Conservation (phyloP, 2,329 filamentous ascomycete species). For the Cercospora sojina region DNA sequence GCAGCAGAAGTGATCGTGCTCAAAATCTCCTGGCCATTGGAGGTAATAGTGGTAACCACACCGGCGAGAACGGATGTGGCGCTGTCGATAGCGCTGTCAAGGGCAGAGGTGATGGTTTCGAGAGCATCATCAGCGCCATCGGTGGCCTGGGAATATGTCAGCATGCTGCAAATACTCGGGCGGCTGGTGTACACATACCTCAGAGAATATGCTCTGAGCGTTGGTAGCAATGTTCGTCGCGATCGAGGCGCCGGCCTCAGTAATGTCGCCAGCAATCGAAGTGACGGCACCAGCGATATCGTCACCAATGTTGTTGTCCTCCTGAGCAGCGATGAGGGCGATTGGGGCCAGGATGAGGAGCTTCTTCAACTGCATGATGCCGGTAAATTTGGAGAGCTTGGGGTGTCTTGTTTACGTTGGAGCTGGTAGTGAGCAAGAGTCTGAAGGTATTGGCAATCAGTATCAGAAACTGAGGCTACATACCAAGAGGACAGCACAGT, state of each 20-base stretch:
- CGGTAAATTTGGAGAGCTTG: slow-evolving; percentile 5
- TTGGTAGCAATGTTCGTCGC: slow-evolving; percentile 17
- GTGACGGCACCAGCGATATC: slow-evolving; percentile 22
- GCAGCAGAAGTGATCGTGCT: slow-evolving; percentile 27
- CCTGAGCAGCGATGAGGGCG: slow-evolving; percentile 26
- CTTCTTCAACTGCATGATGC: slow-evolving; percentile 28
- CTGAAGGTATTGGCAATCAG: neutral
- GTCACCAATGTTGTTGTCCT: slow-evolving; percentile 16
- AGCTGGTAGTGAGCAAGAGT: neutral
- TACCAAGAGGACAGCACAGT: neutral
- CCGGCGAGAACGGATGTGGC: slow-evolving; percentile 17
- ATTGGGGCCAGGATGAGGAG: slow-evolving; percentile 26
- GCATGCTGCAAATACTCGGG: neutral
- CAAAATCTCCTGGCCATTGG: slow-evolving; percentile 18
- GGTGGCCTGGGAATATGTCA: slow-evolving; percentile 15
- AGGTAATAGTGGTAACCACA: slow-evolving; percentile 21
- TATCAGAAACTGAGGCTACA: neutral
- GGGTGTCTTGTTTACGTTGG: slow-evolving; percentile 1
- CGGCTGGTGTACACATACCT: neutral
- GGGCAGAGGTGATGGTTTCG: slow-evolving; percentile 16
- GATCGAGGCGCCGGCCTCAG: slow-evolving; percentile 8
- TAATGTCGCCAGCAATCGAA: slow-evolving; percentile 15
- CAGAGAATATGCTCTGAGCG: slow-evolving; percentile 13
- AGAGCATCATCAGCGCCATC: slow-evolving; percentile 13
- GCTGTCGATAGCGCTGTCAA: neutral